These are phyloP conservation scores for Alternaria arborescens DNA, from an alignment of 2,329 filamentous ascomycete species.

Conservation along the genomic window DNA sequence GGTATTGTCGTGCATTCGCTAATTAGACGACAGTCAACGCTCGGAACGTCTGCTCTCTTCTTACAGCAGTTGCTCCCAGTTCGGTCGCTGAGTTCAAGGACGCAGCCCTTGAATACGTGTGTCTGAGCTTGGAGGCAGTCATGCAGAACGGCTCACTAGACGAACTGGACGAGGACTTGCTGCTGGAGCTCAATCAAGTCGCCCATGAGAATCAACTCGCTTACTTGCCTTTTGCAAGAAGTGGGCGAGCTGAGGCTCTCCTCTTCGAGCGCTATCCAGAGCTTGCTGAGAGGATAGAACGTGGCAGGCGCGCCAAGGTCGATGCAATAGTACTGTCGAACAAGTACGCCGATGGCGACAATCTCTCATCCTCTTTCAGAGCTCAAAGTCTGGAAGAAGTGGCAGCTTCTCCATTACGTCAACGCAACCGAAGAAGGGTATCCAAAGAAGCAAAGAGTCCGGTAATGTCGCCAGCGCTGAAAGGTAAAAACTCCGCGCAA, in stretches of 20 bases:
- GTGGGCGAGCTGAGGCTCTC: slow-evolving; percentile 72
- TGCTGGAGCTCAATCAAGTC: slow-evolving; percentile 79
- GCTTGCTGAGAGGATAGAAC: slow-evolving; percentile 70
- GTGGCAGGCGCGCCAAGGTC: slow-evolving; percentile 73
- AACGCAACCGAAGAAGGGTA: slow-evolving; percentile 53
- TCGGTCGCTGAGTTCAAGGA: slow-evolving; percentile 87
- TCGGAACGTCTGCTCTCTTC: slow-evolving; percentile 82
- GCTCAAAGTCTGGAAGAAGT: slow-evolving; percentile 72
- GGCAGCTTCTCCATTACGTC: slow-evolving; percentile 56
- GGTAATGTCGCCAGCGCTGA: slow-evolving; percentile 71
- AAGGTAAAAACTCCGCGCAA: slow-evolving; percentile 70
- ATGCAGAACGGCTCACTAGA: slow-evolving; percentile 90
- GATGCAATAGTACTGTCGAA: slow-evolving; percentile 77
- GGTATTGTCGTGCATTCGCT: slow-evolving; percentile 26
- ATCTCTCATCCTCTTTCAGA: slow-evolving; percentile 68
- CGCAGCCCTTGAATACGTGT: slow-evolving; percentile 87
- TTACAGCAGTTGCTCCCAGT: slow-evolving; percentile 87
- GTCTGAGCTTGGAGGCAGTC: slow-evolving; percentile 88
- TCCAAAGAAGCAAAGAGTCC: slow-evolving; percentile 64
- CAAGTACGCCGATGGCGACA: slow-evolving; percentile 71
- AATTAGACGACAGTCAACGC: slow-evolving; percentile 39
- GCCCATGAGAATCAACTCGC: slow-evolving; percentile 85
- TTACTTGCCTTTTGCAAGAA: slow-evolving; percentile 78
- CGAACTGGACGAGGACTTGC: slow-evolving; percentile 83
- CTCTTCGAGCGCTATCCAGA: slow-evolving; percentile 72